phyloP scores from a whole-genome alignment of 2,329 filamentous ascomycete species.

The Fusarium mundagurra region DNA sequence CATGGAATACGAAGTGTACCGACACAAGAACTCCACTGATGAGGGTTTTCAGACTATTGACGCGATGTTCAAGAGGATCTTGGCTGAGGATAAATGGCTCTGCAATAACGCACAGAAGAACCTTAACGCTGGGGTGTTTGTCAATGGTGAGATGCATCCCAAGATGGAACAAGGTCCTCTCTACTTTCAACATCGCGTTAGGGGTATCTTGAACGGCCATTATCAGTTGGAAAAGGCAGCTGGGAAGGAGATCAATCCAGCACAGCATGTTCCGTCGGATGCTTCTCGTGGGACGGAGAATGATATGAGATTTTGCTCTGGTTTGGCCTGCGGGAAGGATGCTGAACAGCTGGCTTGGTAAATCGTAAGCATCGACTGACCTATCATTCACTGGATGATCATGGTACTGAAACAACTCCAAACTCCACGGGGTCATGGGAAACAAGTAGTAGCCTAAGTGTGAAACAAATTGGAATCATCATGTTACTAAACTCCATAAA shows the following conservation, averaged over 20 bases:
- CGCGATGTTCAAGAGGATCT: constrained; percentile 5
- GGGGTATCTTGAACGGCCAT: not conserved
- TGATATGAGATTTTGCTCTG: not conserved
- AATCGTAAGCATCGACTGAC: fast-evolving
- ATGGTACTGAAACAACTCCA: fast-evolving
- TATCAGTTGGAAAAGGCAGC: not conserved
- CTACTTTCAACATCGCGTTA: constrained; percentile 4
- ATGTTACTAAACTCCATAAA: not conserved
- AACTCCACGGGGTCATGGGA: fast-evolving
- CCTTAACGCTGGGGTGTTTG: not conserved
- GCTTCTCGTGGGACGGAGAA: not conserved
- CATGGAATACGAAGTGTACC: constrained; percentile 24
- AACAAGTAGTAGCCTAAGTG: fast-evolving
- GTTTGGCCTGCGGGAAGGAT: not conserved
- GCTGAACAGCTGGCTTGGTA: not conserved
- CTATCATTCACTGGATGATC: fast-evolving
- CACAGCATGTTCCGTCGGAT: constrained; percentile 20
- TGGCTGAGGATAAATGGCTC: constrained; percentile 15
- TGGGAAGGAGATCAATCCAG: not conserved
- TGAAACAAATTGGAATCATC: not conserved
- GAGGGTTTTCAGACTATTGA: not conserved
- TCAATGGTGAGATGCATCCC: not conserved
- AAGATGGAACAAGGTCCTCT: not conserved
- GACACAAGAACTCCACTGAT: constrained; percentile 12
- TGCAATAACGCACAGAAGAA: constrained; percentile 6